A percentile compares a stretch with the other conserved stretches of the same genome.
These are phyloP conservation scores for Albifimbria verrucaria DNA, from an alignment of 2,329 filamentous ascomycete genomes.

Conservation along the genomic window DNA sequence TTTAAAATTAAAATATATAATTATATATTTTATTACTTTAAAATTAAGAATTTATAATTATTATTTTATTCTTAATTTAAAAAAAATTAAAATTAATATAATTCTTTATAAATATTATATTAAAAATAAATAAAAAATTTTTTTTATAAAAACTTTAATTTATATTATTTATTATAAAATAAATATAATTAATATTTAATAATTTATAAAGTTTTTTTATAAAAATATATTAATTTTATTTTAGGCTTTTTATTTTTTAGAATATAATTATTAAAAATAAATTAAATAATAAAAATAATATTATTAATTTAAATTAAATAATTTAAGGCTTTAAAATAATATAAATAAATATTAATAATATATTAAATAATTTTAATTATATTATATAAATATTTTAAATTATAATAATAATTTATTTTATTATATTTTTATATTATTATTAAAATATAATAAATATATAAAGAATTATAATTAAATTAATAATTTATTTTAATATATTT, in stretches of 20 bases:
- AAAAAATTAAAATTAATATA: too few species aligned
- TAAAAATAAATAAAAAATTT: too few species aligned
- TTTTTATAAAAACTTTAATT: not conserved
- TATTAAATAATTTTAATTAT: not conserved
- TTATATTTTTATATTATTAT: not conserved
- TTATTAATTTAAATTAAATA: not conserved
- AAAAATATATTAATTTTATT: not conserved
- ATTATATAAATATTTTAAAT: not conserved
- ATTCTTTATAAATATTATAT: too few species aligned
- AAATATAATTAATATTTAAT: conserved; percentile 2
- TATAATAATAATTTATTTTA: not conserved
- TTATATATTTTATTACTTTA: too few species aligned
- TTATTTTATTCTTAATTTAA: too few species aligned
- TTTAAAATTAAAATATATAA: not conserved
- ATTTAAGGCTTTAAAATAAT: not conserved
- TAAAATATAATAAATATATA: too few species aligned
- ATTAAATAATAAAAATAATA: not conserved
- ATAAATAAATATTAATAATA: not conserved
- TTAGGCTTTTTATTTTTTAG: not conserved
- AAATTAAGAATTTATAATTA: too few species aligned
- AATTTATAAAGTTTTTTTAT: not conserved
- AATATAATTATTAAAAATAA: not conserved
- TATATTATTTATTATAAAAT: not conserved
- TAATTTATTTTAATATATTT: not conserved
- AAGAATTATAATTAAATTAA: too few species aligned